Base-by-base conservation (phyloP, 352 stramenopile species). In the Saprolegnia diclina region DNA sequence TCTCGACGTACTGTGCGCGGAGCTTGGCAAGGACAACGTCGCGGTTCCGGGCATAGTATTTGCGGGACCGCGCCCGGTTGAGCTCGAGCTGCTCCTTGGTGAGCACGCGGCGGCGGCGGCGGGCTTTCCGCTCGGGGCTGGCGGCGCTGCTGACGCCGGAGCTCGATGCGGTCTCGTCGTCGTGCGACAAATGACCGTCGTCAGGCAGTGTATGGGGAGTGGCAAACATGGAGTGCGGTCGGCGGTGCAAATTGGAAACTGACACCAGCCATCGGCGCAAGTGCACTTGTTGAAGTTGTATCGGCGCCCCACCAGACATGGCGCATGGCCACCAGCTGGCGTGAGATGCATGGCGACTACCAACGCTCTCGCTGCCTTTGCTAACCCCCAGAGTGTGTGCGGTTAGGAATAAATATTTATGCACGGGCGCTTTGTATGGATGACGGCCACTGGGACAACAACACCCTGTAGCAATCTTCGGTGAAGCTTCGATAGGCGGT, bases 21-120 rank as follows among this genome's bases (percentile, higher is more conserved):
- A 66, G 44, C 57, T 66, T 66, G 37, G 48, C 37, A n/a, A 66
- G 57, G 14, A 66, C 57, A 11, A 54, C 50, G 57, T 53, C 40
- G 19, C 50, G 48, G 42, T 66, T 40, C 5, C 35, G 19, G 6
- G 48, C 57, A 40, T 66, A 66, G 57, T 66, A 66, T n/a, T 66
- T 42, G 37, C 50, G 48, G 18, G 57, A 66, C 13, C 57, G 57
- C 4, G 50, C 11, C 19, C 57, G 57, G 57, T 66, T 66, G 40
- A 48, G 48, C 19, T 52, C n/a, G 44, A 66, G 57, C 38, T 66
- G 57, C 50, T 63, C 48, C 1, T 52, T 19, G 26, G 63, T 62
- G 35, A 69, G 50, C 26, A 69, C 63, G n/a, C 63, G 63, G 21
- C 50, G 48, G 18, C 42, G 42, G 13, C 42, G 42, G 18, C 13